Conservation (phyloP, 306 rosid species). For the Macrotyloma uniflorum region DNA sequence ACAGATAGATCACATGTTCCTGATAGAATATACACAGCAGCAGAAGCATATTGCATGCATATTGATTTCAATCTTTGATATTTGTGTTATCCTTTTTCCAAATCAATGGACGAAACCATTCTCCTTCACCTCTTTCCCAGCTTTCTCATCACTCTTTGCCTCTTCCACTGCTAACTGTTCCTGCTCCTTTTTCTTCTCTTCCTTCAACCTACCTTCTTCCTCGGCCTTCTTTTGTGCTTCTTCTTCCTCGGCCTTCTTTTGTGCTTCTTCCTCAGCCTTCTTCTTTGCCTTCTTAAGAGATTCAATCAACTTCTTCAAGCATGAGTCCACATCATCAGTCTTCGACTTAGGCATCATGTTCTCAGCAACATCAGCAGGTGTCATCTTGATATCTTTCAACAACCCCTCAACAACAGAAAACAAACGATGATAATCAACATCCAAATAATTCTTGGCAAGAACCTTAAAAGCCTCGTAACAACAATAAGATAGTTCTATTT, state of each 20-base stretch:
- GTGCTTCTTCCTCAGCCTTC: not conserved
- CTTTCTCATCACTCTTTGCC: not conserved
- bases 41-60: not conserved
- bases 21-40: not conserved
- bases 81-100: not conserved
- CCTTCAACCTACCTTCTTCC: not conserved
- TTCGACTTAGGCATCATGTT: conserved; percentile 1
- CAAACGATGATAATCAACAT: not conserved
- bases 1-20: not conserved
- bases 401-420: not conserved
- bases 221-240: not conserved
- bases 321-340: not conserved
- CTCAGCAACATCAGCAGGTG: conserved; percentile 26
- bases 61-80: not conserved
- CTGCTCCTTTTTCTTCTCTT: not conserved
- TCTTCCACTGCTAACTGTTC: not conserved
- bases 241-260: not conserved
- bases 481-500: conserved; percentile 4
- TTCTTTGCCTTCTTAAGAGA: conserved; percentile 1
- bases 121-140: not conserved
- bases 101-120: not conserved
- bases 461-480: not conserved
- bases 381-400: not conserved
- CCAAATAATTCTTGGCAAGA: conserved; percentile 9
- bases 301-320: not conserved